Conservation (phyloP, 176 grass and related monocot genomes). For the Aegilops speltoides region DNA sequence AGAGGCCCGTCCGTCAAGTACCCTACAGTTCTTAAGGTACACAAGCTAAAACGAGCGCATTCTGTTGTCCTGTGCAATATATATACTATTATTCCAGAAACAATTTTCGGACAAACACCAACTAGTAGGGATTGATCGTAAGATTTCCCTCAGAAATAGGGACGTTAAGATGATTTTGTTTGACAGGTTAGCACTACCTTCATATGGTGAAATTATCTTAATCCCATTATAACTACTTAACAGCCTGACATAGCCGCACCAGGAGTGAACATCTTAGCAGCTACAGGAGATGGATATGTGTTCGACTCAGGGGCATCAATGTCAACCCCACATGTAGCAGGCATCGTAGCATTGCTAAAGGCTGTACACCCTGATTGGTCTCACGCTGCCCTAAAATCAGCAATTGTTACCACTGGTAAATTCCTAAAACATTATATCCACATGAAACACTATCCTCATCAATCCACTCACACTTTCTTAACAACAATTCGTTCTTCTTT, state of each 20-base stretch:
- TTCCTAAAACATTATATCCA: not conserved
- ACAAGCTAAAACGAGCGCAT: conserved; percentile 1
- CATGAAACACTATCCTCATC: not conserved
- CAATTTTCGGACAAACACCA: not conserved
- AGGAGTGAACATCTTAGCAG: conserved; percentile 45
- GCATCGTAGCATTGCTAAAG: conserved; percentile 46
- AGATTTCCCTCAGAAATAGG: not conserved
- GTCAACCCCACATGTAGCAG: conserved; percentile 46
- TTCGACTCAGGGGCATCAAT: conserved; percentile 37
- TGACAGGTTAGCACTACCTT: not conserved
- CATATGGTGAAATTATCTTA: not conserved
- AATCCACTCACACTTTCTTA: not conserved
- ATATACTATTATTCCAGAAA: not conserved
- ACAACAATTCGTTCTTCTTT: not conserved
- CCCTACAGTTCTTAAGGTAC: conserved; percentile 38
- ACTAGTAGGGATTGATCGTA: not conserved
- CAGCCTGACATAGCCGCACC: conserved; percentile 54
- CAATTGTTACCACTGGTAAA: conserved; percentile 48
- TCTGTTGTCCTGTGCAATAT: not conserved
- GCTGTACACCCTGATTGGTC: conserved; percentile 44
- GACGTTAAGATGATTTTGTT: not conserved
- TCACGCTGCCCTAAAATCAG: conserved; percentile 46
- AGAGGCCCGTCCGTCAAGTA: conserved; percentile 18
- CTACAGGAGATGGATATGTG: conserved; percentile 10
- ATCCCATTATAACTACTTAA: conserved; percentile 10